Percentiles rank a stretch among this genome's conserved stretches.
These are phyloP conservation scores for Phytophthora colocasiae DNA, from an alignment of 352 stramenopile species.

Conservation along the genomic window DNA sequence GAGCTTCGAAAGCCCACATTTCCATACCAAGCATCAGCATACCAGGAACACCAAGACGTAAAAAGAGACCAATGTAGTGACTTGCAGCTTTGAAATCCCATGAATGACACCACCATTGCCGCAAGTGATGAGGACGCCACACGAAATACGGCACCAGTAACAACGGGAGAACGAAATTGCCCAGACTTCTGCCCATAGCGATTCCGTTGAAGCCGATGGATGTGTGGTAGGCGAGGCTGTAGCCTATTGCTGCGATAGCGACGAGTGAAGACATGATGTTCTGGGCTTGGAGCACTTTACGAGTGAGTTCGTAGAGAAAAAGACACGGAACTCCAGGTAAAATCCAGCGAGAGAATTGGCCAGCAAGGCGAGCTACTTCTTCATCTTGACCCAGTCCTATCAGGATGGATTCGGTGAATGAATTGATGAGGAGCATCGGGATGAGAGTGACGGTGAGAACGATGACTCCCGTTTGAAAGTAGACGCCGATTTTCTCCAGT, in stretches of 20 bases:
- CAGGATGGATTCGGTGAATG: slow-evolving; percentile 47
- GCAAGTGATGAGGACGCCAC: slow-evolving; percentile 31
- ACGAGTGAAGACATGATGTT: slow-evolving; percentile 76
- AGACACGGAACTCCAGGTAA: slow-evolving; percentile 65
- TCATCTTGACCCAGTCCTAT: slow-evolving; percentile 44
- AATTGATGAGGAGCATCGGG: slow-evolving; percentile 58
- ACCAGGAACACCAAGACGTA: slow-evolving; percentile 9
- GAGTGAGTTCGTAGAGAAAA: slow-evolving; percentile 78
- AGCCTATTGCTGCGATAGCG: slow-evolving; percentile 48
- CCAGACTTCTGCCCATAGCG: slow-evolving; percentile 61
- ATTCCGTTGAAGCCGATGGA: slow-evolving; percentile 43
- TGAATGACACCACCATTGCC: slow-evolving; percentile 39
- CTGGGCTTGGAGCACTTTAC: slow-evolving; percentile 73
- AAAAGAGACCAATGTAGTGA: background rate
- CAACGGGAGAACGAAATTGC: slow-evolving; percentile 47
- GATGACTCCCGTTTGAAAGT: slow-evolving; percentile 67
- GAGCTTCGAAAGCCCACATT: slow-evolving; percentile 64
- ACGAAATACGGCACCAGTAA: slow-evolving; percentile 58
- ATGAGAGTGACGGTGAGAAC: slow-evolving; percentile 46
- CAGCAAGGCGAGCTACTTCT: slow-evolving; percentile 53
- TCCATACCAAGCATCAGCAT: slow-evolving; percentile 68
- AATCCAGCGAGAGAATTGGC: slow-evolving; percentile 60
- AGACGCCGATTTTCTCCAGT: slow-evolving; percentile 70
- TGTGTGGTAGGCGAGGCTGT: slow-evolving; percentile 73
- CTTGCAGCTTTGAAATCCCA: slow-evolving; percentile 39